A percentile compares a stretch with the other conserved stretches of the same genome.
These are phyloP conservation scores for Phragmites australis DNA, from an alignment of 176 grass and related monocot genomes.

Conservation along the genomic window DNA sequence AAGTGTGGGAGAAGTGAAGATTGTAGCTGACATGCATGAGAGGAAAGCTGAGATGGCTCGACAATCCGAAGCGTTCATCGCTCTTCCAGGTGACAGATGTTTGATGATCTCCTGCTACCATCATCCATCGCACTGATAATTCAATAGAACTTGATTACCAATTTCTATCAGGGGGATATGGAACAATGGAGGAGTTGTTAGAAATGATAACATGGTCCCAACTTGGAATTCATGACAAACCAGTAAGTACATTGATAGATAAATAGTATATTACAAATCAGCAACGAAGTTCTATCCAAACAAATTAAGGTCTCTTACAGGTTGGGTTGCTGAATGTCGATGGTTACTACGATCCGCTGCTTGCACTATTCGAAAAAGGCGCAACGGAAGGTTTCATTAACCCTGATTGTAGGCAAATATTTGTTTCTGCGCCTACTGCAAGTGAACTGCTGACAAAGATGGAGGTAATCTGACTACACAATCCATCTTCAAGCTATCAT, in stretches of 20 bases:
- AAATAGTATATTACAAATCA: neutral
- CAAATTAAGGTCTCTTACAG: conserved; percentile 31
- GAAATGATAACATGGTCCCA: conserved; percentile 97
- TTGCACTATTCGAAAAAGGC: conserved; percentile 75
- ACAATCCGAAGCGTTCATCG: conserved; percentile 74
- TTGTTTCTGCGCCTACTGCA: conserved; percentile 67
- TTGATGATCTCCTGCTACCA: neutral
- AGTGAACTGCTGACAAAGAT: conserved; percentile 70
- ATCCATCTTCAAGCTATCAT: neutral
- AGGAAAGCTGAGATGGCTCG: conserved; percentile 89
- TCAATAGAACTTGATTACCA: neutral
- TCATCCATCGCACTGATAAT: neutral
- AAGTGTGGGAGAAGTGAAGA: conserved; percentile 66
- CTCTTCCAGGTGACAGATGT: conserved; percentile 62
- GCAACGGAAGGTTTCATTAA: conserved; percentile 79
- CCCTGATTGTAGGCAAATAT: conserved; percentile 53
- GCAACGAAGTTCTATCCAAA: neutral
- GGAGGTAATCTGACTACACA: conserved; percentile 50
- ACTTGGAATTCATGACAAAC: conserved; percentile 84
- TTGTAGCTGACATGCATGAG: conserved; percentile 81
- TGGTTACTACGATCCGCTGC: conserved; percentile 74
- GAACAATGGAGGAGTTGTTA: conserved; percentile 87
- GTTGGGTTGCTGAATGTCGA: conserved; percentile 85
- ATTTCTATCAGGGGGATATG: conserved; percentile 65
- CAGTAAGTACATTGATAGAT: conserved; percentile 43